Conservation (phyloP, 2,329 filamentous ascomycete genomes). For the Alternaria arborescens region DNA sequence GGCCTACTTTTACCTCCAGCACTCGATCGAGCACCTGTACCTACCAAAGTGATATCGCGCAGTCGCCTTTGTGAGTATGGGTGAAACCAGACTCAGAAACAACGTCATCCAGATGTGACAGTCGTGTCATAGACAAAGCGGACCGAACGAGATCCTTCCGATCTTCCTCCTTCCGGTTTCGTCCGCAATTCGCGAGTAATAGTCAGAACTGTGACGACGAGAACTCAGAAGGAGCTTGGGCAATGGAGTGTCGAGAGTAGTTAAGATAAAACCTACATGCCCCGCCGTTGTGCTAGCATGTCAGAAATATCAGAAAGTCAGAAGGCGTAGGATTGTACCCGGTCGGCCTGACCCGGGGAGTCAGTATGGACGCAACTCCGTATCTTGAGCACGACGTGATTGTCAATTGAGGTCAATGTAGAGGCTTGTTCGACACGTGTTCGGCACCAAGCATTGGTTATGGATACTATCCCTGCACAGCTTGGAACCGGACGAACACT, state of each 20-base stretch:
- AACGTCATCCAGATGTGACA: no score
- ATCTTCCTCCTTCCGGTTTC: background rate
- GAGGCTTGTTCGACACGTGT: background rate
- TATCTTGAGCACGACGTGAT: no score
- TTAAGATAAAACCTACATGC: background rate
- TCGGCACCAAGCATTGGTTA: background rate
- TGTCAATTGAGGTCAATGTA: no score
- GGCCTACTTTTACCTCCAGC: no score
- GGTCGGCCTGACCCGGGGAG: background rate
- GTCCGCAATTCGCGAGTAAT: background rate
- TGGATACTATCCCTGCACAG: background rate
- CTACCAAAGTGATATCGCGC: no score
- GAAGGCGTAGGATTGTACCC: background rate
- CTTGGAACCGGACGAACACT: background rate
- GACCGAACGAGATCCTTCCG: background rate
- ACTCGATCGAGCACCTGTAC: no score
- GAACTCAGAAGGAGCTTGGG: background rate
- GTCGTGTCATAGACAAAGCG: no score
- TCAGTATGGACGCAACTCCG: background rate
- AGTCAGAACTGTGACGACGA: background rate
- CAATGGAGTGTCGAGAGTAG: background rate
- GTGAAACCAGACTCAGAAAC: no score
- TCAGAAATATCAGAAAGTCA: constrained; percentile 12
- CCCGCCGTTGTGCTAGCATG: background rate
- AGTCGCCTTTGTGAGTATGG: no score